Percentiles rank a stretch among this genome's conserved stretches.
These are phyloP conservation scores for Echium plantagineum DNA, from an alignment of 257 asterid genomes.

Conservation along the genomic window DNA sequence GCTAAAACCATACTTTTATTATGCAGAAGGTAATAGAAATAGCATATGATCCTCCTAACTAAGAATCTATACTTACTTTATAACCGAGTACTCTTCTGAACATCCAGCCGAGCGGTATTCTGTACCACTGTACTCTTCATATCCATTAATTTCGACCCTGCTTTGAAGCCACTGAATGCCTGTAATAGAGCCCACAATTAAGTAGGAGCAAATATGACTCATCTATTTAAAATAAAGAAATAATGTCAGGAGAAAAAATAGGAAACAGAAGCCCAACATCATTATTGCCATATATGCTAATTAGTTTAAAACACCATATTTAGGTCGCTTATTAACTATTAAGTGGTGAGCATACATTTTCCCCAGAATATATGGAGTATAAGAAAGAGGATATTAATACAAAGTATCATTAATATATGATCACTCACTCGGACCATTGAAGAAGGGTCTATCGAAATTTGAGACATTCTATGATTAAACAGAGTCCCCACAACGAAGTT, in stretches of 20 bases:
- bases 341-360: neutral
- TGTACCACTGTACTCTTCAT: slow-evolving; percentile 82
- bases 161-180: slow-evolving; percentile 99
- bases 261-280: neutral
- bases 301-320: neutral
- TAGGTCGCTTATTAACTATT: neutral
- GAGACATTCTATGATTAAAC: neutral
- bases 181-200: slow-evolving; percentile 14
- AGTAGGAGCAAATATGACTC: neutral
- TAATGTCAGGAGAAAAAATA: neutral
- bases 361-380: neutral
- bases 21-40: neutral
- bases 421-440: neutral
- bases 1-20: neutral
- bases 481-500: neutral
- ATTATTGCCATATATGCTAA: neutral
- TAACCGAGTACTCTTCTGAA: slow-evolving; percentile 71
- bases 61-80: slow-evolving; percentile 42
- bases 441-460: neutral
- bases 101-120: slow-evolving; percentile 92
- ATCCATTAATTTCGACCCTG: slow-evolving; percentile 71
- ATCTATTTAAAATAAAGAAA: neutral
- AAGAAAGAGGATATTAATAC: neutral
- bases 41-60: neutral
- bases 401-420: neutral